Evolutionary conservation across 2,329 filamentous ascomycete genomes (phyloP).

Genomic region (Penicillium sp.): DNA sequence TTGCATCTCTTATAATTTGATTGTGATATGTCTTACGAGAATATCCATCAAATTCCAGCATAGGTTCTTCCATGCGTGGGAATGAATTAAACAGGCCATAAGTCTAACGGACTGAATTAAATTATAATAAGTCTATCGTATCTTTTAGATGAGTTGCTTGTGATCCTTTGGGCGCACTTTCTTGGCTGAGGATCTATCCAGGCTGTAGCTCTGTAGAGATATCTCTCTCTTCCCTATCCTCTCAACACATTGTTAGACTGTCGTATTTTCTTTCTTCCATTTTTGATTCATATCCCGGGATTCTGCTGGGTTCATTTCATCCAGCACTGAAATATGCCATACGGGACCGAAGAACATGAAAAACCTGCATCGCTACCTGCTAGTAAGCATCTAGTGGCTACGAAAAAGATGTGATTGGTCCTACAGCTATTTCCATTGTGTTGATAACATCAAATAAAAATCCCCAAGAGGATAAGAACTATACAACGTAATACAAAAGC

Average conservation of each 20-base stretch:
- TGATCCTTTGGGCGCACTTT: background rate
- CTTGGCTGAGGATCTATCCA: background rate
- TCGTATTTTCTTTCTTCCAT: background rate
- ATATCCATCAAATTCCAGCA: background rate
- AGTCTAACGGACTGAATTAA: background rate
- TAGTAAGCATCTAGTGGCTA: too few relatives aligned
- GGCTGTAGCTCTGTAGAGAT: background rate
- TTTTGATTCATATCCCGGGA: background rate
- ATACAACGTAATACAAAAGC: background rate
- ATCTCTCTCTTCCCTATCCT: background rate
- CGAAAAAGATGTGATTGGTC: too few relatives aligned
- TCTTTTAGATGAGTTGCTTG: background rate
- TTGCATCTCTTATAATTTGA: background rate
- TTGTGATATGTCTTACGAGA: background rate
- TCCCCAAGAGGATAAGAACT: background rate
- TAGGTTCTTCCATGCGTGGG: background rate
- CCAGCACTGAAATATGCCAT: background rate
- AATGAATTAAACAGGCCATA: too few relatives aligned
- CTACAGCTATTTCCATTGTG: background rate
- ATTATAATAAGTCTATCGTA: background rate
- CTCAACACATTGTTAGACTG: background rate
- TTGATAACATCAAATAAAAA: background rate
- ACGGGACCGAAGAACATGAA: background rate
- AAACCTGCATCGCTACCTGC: background rate
- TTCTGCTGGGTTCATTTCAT: background rate